A percentile compares a stretch with the other conserved stretches of the same genome.
These are phyloP conservation scores for Vanderwaltozyma tropicalis DNA, from an alignment of 805 yeast species.

Conservation along the genomic window DNA sequence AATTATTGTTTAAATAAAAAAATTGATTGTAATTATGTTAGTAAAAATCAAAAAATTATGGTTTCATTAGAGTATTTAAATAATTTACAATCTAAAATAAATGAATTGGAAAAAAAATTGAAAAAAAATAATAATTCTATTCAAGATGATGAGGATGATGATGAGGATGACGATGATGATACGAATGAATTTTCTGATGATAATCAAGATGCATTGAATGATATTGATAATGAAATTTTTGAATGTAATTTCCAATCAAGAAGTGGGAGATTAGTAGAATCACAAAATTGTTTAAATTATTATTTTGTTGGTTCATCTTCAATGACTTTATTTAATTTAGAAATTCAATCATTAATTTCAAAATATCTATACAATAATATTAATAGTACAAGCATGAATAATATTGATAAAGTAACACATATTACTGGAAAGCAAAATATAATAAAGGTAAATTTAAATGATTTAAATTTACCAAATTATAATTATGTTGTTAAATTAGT, in stretches of 20 bases:
- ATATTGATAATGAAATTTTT: slow-evolving; percentile 34
- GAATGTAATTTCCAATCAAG: slow-evolving; percentile 64
- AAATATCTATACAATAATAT: slow-evolving; percentile 17
- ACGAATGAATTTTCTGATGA: neutral
- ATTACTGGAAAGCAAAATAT: neutral
- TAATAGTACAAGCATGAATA: slow-evolving; percentile 1
- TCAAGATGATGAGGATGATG: neutral
- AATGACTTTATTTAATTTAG: slow-evolving; percentile 72
- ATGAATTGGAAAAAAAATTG: neutral
- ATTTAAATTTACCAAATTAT: slow-evolving; percentile 47
- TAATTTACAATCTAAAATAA: slow-evolving; percentile 37
- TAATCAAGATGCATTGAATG: neutral
- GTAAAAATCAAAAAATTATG: slow-evolving; percentile 61
- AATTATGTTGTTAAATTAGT: slow-evolving; percentile 65
- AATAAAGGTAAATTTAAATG: neutral
- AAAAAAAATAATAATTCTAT: neutral
- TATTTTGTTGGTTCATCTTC: slow-evolving; percentile 75
- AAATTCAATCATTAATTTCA: slow-evolving; percentile 57
- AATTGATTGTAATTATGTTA: slow-evolving; percentile 57
- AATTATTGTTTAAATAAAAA: slow-evolving; percentile 44
- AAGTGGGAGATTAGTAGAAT: slow-evolving; percentile 60
- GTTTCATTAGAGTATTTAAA: slow-evolving; percentile 62
- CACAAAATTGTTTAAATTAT: slow-evolving; percentile 58
- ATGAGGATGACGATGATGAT: neutral
- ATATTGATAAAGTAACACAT: neutral